A percentile compares a stretch with the other conserved stretches of the same genome.
These are phyloP conservation scores for Escovopsis weberi DNA, from an alignment of 2,329 filamentous ascomycete genomes.

Conservation along the genomic window DNA sequence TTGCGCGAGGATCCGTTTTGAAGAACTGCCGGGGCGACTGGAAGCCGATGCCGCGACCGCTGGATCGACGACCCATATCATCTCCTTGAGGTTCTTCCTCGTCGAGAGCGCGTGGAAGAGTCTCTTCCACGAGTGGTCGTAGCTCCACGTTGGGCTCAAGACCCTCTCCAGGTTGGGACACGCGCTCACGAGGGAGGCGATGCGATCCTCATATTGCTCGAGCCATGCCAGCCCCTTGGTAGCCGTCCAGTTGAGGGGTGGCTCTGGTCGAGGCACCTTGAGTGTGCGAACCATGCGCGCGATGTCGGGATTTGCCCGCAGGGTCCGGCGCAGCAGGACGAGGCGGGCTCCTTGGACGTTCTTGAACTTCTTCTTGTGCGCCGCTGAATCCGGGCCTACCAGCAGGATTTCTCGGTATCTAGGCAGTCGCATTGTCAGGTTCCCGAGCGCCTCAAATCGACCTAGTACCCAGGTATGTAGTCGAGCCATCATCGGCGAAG, in stretches of 20 bases:
- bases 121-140: slow-evolving; percentile 41
- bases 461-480: too few species aligned
- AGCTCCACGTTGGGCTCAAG: slow-evolving; percentile 36
- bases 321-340: slow-evolving; percentile 40
- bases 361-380: slow-evolving; percentile 44
- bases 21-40: slow-evolving; percentile 5
- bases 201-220: slow-evolving; percentile 40
- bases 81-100: slow-evolving; percentile 37
- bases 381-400: slow-evolving; percentile 38
- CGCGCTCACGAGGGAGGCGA: slow-evolving; percentile 48
- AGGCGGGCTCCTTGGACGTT: slow-evolving; percentile 36
- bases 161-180: slow-evolving; percentile 50
- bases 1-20: slow-evolving; percentile 1
- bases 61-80: slow-evolving; percentile 42
- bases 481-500: background rate
- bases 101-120: slow-evolving; percentile 46
- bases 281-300: slow-evolving; percentile 41
- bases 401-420: slow-evolving; percentile 46
- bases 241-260: slow-evolving; percentile 18
- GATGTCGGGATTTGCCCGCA: slow-evolving; percentile 37
- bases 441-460: background rate
- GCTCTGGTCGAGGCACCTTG: slow-evolving; percentile 35
- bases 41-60: slow-evolving; percentile 16
- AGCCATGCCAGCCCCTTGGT: slow-evolving; percentile 17
- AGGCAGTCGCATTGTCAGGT: background rate